Base-by-base conservation (phyloP, 768 basidiomycete genomes). In the Lentinus tigrinus region DNA sequence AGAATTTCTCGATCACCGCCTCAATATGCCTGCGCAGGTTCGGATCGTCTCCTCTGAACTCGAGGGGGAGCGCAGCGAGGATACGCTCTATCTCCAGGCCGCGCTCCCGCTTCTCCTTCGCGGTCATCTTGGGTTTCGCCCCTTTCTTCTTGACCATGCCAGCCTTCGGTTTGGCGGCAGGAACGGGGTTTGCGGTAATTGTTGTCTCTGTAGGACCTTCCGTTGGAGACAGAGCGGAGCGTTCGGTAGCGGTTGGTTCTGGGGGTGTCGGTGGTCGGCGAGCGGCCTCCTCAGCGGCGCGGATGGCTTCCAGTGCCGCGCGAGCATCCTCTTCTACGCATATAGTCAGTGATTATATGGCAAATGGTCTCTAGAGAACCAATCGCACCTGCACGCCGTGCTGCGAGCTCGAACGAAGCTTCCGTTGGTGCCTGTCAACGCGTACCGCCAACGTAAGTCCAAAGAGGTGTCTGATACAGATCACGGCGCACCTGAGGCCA, bases 41-140 rank as follows among this genome's bases (percentile, higher is more conserved):
- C 88, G 94, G 88, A 72, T 96, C 92, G 63, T 78, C 88, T 9
- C 95, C 95, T 23, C 95, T 82, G 69, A 94, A 98, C 72, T 96
- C 95, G 13, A 98, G 78, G 0, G 95, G 95, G 37, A 96, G 76
- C 53, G 81, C 84, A 24, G 85, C 80, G 16, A 95, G 80, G 16
- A 91, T 81, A 57, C 82, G 84, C 61, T 94, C 92, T 31, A 88
- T 75, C 50, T 81, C 80, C 60, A 87, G 68, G 82, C 80, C 82
- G 37, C 89, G 81, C 63, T 93, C 91, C 71, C 88, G 91, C 79
- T 87, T 93, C 75, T 93, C 91, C 69, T 89, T 92, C 11, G 85
- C 82, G 1, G 84, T 82, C 71, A 91, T 46, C 69, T 89, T 90
- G 6, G 81, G 75, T 67, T 91, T 93, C 26, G 28, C 44, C 19